Evolutionary conservation across 1,284 basidiomycete species (phyloP), one percentile per base, ranked within the genome.

Genomic region (Marasmius sp.): DNA sequence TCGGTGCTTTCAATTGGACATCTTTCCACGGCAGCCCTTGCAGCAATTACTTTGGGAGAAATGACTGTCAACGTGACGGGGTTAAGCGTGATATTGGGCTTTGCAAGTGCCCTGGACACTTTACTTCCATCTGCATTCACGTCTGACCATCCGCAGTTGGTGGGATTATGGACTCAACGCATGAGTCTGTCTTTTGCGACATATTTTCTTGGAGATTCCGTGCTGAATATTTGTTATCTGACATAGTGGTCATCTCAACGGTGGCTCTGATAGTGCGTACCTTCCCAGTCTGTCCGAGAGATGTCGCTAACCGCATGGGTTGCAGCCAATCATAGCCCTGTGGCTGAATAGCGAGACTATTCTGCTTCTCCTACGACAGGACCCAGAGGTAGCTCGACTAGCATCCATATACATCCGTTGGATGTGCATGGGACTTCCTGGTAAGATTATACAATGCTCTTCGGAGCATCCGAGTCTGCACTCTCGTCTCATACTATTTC

Each of bases 341-440:
- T 98, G 94, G 94, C 83, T 91, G 70, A 94, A 92, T 63, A 88
- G 92, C 0, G 93, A 97, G 72, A 64, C 76, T 0, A 83, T 98
- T 45, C 82, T 98, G 1, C 80, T 97, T 18, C 76, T 81, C 49
- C 80, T 98, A 18, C 86, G 85, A 53, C 97, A 98, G 81, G 93
- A 97, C 55, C 88, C 91, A 0, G 88, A 92, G 63, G 93, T 99
- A 3, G 93, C 96, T 0, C 80, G 77, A 47, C 82, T 91, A 8
- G 95, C 95, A 0, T 85, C 86, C 0, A 63, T 87, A 3, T 98
- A 96, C 72, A 82, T 97, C 48, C 84, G 84, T 58, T 93, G 87
- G 78, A 81, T 94, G 6, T 86, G 87, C 0, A 74, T 96, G 12
- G 94, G 94, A 58, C 81, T 98, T 33, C 97, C 97, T 10, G 81